Evolutionary conservation across 352 stramenopile species (phyloP).

Genomic region (Pythium aristosporum): DNA sequence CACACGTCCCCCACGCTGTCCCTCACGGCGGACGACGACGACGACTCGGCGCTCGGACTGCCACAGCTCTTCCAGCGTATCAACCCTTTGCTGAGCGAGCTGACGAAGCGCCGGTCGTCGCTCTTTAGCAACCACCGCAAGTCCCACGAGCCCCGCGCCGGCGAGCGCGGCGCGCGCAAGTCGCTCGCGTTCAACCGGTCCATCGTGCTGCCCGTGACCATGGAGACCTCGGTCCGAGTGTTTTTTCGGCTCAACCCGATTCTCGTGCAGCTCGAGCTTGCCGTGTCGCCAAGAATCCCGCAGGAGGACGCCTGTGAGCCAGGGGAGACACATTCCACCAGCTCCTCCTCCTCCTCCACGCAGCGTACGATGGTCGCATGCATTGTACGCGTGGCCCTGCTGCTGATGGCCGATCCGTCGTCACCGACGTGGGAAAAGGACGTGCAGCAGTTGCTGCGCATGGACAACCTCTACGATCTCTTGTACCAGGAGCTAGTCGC

Average conservation of each 20-base stretch:
- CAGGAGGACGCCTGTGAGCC: conserved; percentile 24
- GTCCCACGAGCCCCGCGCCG: background rate
- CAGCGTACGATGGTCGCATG: conserved; percentile 39
- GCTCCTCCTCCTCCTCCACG: conserved; percentile 8
- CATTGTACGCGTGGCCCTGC: conserved; percentile 39
- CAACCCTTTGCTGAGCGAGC: conserved; percentile 6
- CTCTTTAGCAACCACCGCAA: conserved; percentile 37
- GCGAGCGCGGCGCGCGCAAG: conserved; percentile 15
- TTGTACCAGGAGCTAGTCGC: conserved; percentile 38
- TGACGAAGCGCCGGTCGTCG: conserved; percentile 31
- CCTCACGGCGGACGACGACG: no score
- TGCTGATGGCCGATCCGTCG: conserved; percentile 37
- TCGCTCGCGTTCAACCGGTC: conserved; percentile 34
- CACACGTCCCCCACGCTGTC: conserved; percentile 27
- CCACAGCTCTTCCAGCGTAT: conserved; percentile 5
- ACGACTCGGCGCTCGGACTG: background rate
- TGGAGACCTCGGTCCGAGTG: conserved; percentile 15
- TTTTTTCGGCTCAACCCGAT: conserved; percentile 41
- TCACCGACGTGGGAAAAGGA: conserved; percentile 47
- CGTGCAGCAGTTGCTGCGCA: conserved; percentile 44
- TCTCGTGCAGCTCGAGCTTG: conserved; percentile 34
- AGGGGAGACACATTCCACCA: background rate
- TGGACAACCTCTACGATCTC: conserved; percentile 45
- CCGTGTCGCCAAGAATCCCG: conserved; percentile 6
- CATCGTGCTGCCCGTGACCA: conserved; percentile 30